phyloP scores from a whole-genome alignment of 2,329 filamentous ascomycete genomes.

The Colletotrichum tamarilloi region DNA sequence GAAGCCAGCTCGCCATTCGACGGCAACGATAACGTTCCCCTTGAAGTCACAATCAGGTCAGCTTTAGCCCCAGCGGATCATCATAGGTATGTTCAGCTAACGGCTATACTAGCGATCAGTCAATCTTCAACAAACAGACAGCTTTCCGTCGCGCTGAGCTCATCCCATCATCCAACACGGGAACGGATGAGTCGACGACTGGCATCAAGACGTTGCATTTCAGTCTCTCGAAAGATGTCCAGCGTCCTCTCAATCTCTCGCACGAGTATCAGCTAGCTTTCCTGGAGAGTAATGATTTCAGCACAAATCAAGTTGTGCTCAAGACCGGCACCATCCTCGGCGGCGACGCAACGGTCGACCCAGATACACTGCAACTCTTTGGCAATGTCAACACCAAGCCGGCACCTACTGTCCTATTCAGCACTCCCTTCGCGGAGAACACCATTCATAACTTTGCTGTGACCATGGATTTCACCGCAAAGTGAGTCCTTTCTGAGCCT shows the following conservation, averaged over 20 bases:
- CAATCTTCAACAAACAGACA: slow-evolving; percentile 69
- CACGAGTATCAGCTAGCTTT: slow-evolving; percentile 71
- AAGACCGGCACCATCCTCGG: slow-evolving; percentile 66
- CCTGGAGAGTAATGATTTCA: slow-evolving; percentile 58
- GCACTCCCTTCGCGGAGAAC: slow-evolving; percentile 57
- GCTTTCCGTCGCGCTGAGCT: slow-evolving; percentile 72
- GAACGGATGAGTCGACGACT: slow-evolving; percentile 60
- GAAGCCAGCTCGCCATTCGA: slow-evolving; percentile 53
- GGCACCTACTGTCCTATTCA: slow-evolving; percentile 57
- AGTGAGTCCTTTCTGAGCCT: slow-evolving; percentile 51
- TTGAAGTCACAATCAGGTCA: slow-evolving; percentile 63
- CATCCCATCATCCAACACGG: slow-evolving; percentile 59
- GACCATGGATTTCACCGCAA: slow-evolving; percentile 65
- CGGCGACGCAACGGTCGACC: slow-evolving; percentile 43
- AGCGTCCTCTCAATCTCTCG: slow-evolving; percentile 64
- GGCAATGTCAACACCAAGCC: slow-evolving; percentile 56
- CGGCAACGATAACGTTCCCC: slow-evolving; percentile 49
- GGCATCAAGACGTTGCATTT: slow-evolving; percentile 73
- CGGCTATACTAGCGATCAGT: slow-evolving; percentile 54
- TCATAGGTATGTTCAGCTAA: neutral
- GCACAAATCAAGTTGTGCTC: slow-evolving; percentile 63
- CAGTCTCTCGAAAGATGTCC: slow-evolving; percentile 63
- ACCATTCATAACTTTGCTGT: slow-evolving; percentile 73
- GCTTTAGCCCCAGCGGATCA: neutral
- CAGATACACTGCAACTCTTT: slow-evolving; percentile 57